These are phyloP conservation scores for Dendrocalamus latiflorus DNA, from an alignment of 202 grass and related monocot genomes.

Conservation along the genomic window DNA sequence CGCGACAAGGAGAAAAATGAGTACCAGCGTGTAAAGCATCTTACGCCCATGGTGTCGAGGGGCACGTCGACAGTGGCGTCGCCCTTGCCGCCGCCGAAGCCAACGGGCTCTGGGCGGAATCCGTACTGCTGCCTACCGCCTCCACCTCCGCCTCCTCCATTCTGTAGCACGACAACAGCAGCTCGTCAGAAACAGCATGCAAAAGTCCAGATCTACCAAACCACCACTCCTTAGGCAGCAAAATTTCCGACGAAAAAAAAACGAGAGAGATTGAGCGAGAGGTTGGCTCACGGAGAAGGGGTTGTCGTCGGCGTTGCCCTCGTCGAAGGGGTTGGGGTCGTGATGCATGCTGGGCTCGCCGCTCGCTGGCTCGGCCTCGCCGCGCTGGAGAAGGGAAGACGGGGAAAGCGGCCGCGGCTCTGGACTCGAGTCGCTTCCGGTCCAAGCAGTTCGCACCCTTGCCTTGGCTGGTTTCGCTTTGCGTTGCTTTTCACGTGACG, in stretches of 20 bases:
- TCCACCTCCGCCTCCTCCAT: conserved; percentile 27
- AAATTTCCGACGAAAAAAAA: background rate
- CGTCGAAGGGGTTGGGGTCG: conserved; percentile 94
- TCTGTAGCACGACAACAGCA: conserved; percentile 24
- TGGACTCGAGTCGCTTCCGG: conserved; percentile 38
- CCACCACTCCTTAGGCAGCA: background rate
- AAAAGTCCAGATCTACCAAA: conserved; percentile 29
- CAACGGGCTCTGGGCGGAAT: conserved; percentile 51
- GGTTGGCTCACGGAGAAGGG: conserved; percentile 57
- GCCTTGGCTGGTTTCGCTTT: background rate
- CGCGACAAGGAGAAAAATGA: background rate
- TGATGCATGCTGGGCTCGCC: conserved; percentile 45
- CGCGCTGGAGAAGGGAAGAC: background rate
- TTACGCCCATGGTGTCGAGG: conserved; percentile 65
- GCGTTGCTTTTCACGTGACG: conserved; percentile 22
- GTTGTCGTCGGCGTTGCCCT: conserved; percentile 53
- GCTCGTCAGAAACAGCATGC: background rate
- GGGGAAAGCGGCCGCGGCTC: conserved; percentile 1
- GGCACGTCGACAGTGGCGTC: conserved; percentile 79
- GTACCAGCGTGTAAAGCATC: background rate
- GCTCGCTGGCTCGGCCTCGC: conserved; percentile 4
- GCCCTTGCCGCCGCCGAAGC: conserved; percentile 56
- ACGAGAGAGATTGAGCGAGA: background rate
- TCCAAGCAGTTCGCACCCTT: conserved; percentile 10
- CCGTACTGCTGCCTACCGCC: conserved; percentile 42